Conservation (phyloP, 75 land plant genomes). For the Pseudotsuga menziesii region DNA sequence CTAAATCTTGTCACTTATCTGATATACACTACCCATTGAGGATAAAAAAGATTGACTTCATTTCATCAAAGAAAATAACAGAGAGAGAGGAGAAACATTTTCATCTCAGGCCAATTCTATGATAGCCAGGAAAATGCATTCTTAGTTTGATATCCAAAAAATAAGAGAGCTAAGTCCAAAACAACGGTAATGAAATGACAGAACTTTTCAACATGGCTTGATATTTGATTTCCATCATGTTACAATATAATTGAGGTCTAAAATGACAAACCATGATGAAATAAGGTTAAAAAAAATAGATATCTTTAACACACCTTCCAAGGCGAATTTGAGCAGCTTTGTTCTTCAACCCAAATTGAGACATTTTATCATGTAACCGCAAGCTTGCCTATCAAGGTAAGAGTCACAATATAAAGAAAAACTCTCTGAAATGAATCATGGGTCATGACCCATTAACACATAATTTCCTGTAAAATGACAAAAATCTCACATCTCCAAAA, state of each 20-base stretch:
- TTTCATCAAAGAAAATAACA: too few relatives aligned
- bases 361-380: conserved; percentile 84
- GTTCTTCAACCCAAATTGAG: conserved; percentile 76
- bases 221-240: not conserved
- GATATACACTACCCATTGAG: too few relatives aligned
- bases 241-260: not conserved
- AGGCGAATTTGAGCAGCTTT: conserved; percentile 97
- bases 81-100: too few relatives aligned
- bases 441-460: not conserved
- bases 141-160: not conserved
- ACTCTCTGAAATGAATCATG: conserved; percentile 3
- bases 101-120: too few relatives aligned
- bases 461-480: not conserved
- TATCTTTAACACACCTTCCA: conserved; percentile 47
- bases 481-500: conserved; percentile 82
- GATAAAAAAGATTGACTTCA: too few relatives aligned
- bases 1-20: too few relatives aligned
- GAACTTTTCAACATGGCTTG: not conserved
- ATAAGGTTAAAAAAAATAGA: too few relatives aligned
- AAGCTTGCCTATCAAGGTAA: conserved; percentile 68
- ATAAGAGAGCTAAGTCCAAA: not conserved
- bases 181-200: not conserved
- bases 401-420: conserved; percentile 9
- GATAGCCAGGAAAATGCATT: too few relatives aligned
- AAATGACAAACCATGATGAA: not conserved